Evolutionary conservation across 192 early-diverging fungal species (phyloP), one percentile per base, ranked within the genome.

Genomic region (Chytriomyces sp.): DNA sequence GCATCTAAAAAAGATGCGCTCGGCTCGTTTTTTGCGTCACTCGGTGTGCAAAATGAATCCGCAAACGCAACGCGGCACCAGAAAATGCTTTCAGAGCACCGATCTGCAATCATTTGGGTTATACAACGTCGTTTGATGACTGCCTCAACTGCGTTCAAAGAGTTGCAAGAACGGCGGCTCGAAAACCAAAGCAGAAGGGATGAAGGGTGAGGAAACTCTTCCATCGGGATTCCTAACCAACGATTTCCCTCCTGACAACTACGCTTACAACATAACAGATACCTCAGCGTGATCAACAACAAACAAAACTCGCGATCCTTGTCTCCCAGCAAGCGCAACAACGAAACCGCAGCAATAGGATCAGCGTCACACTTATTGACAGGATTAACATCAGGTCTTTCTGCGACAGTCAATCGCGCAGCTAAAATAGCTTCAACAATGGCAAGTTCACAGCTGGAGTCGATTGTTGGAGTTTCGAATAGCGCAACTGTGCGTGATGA

Each of bases 81-180:
- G 11, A 57, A 61, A 28, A 20, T 76, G n/a, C 45, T 84, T 5
- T 23, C 63, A 18, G 83, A 84, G 64, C 83, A 82, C 48, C 77
- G 80, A 16, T 53, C 45, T 18, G 24, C 72, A 18, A 70, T 85
- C 20, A 67, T 85, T 11, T 85, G 84, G 84, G 45, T 81, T 20
- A 57, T 85, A 10, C 79, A 78, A 64, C 78, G 77, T 67, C 43
- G 75, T 8, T 70, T 85, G 18, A 76, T 82, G 74, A 63, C 79
- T 43, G 79, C 69, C 16, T 85, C 81, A 6, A 43, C 60, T n/a
- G 10, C 77, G 0, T 74, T 79, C 47, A 79, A 73, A 71, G 50
- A 69, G 20, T 74, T 85, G 74, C 81, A 82, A 67, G 79, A 82
- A 69, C 24, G 60, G 23, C 50, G 82, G 69, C 20, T 82, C 50